phyloP scores from a whole-genome alignment of 306 rosid species.

The Adenanthera pavonina region DNA sequence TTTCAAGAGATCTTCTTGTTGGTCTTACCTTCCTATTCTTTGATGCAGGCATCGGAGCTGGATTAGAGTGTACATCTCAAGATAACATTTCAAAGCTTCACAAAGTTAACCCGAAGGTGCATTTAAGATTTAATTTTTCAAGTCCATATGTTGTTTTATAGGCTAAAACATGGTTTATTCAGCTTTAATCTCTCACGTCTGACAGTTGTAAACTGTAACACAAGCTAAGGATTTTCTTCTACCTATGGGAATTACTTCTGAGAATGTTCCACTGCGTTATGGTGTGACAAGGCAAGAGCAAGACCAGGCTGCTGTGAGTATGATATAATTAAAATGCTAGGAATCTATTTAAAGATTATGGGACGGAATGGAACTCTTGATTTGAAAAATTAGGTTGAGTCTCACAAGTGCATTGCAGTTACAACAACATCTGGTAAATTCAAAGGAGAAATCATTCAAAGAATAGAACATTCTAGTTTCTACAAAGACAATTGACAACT shows the following conservation, averaged over 20 bases:
- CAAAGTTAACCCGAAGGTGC: slow-evolving; percentile 68
- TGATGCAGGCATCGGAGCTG: slow-evolving; percentile 83
- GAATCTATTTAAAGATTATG: background rate
- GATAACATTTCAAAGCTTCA: slow-evolving; percentile 42
- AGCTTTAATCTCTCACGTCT: slow-evolving; percentile 18
- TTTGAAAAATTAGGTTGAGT: slow-evolving; percentile 66
- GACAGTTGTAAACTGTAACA: slow-evolving; percentile 58
- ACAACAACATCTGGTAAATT: slow-evolving; percentile 84
- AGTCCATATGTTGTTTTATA: slow-evolving; percentile 4
- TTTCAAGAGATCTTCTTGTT: slow-evolving; percentile 9
- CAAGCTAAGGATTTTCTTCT: slow-evolving; percentile 89
- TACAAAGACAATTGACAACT: slow-evolving; percentile 66
- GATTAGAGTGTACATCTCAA: slow-evolving; percentile 76
- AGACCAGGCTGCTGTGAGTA: slow-evolving; percentile 91
- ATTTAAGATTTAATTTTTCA: slow-evolving; percentile 5
- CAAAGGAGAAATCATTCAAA: slow-evolving; percentile 51
- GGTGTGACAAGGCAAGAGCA: slow-evolving; percentile 89
- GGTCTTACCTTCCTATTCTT: slow-evolving; percentile 34
- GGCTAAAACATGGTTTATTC: slow-evolving; percentile 11
- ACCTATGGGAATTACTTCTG: slow-evolving; percentile 93
- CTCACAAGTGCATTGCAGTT: slow-evolving; percentile 87
- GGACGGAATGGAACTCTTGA: slow-evolving; percentile 4
- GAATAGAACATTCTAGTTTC: slow-evolving; percentile 69
- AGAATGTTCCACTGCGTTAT: slow-evolving; percentile 79
- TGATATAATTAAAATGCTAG: slow-evolving; percentile 26